Evolutionary conservation across 2,329 filamentous ascomycete species (phyloP), one percentile per base, ranked within the genome.

Genomic region (Colletotrichum phormii): DNA sequence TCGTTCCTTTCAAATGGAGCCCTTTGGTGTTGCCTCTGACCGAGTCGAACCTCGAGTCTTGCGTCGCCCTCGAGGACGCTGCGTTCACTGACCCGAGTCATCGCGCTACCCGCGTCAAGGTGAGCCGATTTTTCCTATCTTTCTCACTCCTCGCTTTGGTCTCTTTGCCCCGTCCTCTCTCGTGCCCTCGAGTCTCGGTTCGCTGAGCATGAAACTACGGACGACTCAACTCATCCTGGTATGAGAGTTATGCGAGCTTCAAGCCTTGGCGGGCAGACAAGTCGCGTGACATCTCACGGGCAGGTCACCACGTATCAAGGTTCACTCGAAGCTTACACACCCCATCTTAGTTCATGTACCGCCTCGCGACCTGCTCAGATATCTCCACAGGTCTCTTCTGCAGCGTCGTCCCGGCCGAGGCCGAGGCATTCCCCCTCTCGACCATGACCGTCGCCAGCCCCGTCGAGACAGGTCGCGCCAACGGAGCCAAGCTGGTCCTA

Each of bases 301-400:
- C 42, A 49, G 18, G 9, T n/a, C 8, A 22, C 42, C 12, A 2
- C 62, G 37, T 54, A 12, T 22, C 29, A 11, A 26, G 54, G 9
- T 4, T 24, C 33, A 18, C 4, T 22, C 35, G 18, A 26, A 55
- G 37, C 70, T 74, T 42, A 42, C 37, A 74, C 72, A 54, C 24
- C 15, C 22, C 37, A n/a, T 51, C 26, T 13, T 78, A 96, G 94
- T 90, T 97, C 78, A 84, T 89, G 69, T 97, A 97, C 82, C 93
- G 94, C 74, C 89, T 97, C 31, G 89, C 87, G 31, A 88, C 86
- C 78, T 95, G 93, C 80, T 91, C 93, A 51, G 93, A 95, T 78
- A 88, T 98, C 67, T 93, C 90, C 80, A 86, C 95, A 64, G 95
- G 95, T 33, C 84, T 98, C 67, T 98, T 96, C 85, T 93, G 93